These are phyloP conservation scores for Gloeostereum incarnatum DNA, from an alignment of 768 basidiomycete species.

Conservation along the genomic window DNA sequence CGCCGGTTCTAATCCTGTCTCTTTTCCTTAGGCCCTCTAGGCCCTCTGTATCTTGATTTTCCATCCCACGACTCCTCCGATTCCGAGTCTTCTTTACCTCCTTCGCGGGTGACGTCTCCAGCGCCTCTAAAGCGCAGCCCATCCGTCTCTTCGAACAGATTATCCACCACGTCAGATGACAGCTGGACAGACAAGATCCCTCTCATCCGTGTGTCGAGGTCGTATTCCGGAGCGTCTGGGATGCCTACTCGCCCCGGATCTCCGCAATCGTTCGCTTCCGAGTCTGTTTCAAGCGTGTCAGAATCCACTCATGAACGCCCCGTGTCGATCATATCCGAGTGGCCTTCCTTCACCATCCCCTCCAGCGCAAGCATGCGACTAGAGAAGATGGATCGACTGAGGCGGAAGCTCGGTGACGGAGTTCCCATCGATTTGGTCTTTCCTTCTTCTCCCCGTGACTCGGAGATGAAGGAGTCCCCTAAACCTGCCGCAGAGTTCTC, in stretches of 20 bases:
- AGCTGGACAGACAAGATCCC: slow-evolving; percentile 10
- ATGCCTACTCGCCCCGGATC: not conserved
- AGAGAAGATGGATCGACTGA: slow-evolving; percentile 55
- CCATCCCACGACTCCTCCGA: too few species aligned
- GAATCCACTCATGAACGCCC: slow-evolving; percentile 8
- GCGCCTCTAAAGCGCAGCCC: too few species aligned
- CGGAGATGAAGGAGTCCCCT: too few species aligned
- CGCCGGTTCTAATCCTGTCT: too few species aligned
- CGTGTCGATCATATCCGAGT: slow-evolving; percentile 10
- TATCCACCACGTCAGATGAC: too few species aligned
- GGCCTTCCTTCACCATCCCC: slow-evolving; percentile 20
- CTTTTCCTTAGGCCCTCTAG: too few species aligned
- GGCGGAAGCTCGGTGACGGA: slow-evolving; percentile 51
- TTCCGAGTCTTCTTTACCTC: too few species aligned
- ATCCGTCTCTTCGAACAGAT: too few species aligned
- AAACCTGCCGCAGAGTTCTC: not conserved
- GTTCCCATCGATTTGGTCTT: slow-evolving; percentile 58
- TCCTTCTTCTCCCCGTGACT: too few species aligned
- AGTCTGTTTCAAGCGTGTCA: slow-evolving; percentile 10
- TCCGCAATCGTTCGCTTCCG: slow-evolving; percentile 2
- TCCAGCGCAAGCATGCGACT: slow-evolving; percentile 32
- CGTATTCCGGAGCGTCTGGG: not conserved
- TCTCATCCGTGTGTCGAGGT: slow-evolving; percentile 10
- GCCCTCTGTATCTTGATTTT: too few species aligned
- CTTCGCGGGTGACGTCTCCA: too few species aligned